Conservation (phyloP, 2,329 filamentous ascomycete species). For the Alternaria metachromatica region DNA sequence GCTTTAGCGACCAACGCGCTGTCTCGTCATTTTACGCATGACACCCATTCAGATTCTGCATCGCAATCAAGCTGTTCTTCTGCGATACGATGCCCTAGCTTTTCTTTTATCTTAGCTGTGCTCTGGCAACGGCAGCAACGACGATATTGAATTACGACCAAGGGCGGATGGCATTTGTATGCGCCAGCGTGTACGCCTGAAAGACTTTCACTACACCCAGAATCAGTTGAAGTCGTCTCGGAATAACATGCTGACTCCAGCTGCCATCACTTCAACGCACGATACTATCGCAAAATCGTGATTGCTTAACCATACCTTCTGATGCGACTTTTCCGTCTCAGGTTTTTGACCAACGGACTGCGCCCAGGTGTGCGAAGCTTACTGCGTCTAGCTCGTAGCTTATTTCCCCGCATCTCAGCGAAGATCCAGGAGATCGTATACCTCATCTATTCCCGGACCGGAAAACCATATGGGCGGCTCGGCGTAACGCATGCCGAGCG, state of each 20-base stretch:
- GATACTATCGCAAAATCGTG: not conserved
- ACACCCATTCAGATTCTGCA: not conserved
- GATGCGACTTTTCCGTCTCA: not conserved
- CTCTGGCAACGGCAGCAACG: not conserved
- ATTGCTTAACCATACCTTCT: not conserved
- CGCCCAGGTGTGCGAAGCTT: not conserved
- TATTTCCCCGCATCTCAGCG: conserved; percentile 6
- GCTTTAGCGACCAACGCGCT: not conserved
- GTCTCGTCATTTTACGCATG: not conserved
- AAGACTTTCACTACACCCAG: not conserved
- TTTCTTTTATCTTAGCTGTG: not conserved
- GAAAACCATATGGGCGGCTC: not conserved
- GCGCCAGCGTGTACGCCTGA: not conserved
- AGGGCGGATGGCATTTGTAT: not conserved
- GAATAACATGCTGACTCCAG: not conserved
- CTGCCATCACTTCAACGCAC: not conserved
- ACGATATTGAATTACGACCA: not conserved
- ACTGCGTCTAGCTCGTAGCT: not conserved
- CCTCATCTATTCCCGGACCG: conserved; percentile 7
- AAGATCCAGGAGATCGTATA: not conserved
- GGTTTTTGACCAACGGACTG: not conserved
- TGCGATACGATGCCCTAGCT: not conserved
- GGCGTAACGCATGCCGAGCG: conserved; percentile 7
- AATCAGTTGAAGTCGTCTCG: not conserved
- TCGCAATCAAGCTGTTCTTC: not conserved